Evolutionary conservation across 2,329 filamentous ascomycete genomes (phyloP), one percentile per base, ranked within the genome.

Genomic region (Emericellopsis cladophorae): DNA sequence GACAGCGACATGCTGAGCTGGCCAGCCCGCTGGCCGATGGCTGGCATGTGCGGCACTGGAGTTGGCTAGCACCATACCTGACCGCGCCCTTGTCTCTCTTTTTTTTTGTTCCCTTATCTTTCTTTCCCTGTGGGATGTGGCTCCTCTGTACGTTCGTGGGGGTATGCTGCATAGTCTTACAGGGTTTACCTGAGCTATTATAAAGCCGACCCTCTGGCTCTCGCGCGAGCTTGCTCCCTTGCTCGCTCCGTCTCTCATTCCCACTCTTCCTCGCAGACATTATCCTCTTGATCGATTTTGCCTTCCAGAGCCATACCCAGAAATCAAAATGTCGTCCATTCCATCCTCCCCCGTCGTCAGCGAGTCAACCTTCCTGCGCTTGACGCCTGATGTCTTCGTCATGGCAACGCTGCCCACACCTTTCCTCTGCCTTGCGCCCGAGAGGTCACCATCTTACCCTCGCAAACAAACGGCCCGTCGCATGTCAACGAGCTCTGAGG

Each of bases 381-480:
- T 43, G 23, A 40, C 41, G 4, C 41, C 41, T 31, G 37, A 42
- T 14, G 15, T 23, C 6, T 14, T 26, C 22, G 24, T 38, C 29
- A 15, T 21, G 18, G 26, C 34, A 18, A 18, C 22, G 16, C 41
- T 35, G 24, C 41, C 41, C 43, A 45, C 51, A 23, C 44, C 47
- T 43, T 79, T 79, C 62, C 67, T 79, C 46, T 66, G 68, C 24
- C 66, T 79, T 39, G 73, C 71, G n/a, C 76, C 76, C 33, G 65
- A 66, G 50, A 75, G 68, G 24, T 79, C 74, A 14, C 57, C 63
- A 43, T 74, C 70, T 21, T 76, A 74, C 59, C 73, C 74, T 40
- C 64, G 62, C 53, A 54, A 58, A 36, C 26, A 29, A 29, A 61
- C 60, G 23, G 52, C 54, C 45, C 54, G 39, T 37, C 51, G 52